Percentiles rank a stretch among this genome's conserved stretches.
Evolutionary conservation across 2,329 filamentous ascomycete species (phyloP).

Genomic region (Aspergillus persii): DNA sequence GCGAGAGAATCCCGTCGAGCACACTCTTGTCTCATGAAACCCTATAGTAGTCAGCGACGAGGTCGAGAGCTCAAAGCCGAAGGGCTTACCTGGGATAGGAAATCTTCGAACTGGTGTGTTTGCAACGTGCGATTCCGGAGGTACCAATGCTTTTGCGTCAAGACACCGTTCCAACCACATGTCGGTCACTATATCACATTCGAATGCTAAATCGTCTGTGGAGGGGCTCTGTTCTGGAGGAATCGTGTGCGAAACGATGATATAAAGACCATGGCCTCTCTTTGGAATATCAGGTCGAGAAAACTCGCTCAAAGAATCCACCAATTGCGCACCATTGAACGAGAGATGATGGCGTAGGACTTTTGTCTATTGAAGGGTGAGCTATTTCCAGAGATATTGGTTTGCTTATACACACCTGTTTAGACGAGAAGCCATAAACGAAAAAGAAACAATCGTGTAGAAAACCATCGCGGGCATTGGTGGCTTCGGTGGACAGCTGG

Average conservation of each 20-base stretch:
- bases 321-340: constrained; percentile 41
- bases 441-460: constrained; percentile 56
- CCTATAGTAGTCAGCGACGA: constrained; percentile 39
- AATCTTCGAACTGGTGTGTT: constrained; percentile 73
- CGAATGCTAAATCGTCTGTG: constrained; percentile 40
- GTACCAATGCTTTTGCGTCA: constrained; percentile 68
- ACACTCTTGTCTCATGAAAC: constrained; percentile 69
- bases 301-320: constrained; percentile 34
- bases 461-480: constrained; percentile 49
- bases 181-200: constrained; percentile 67
- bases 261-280: constrained; percentile 34
- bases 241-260: constrained; percentile 41
- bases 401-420: constrained; percentile 46
- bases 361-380: constrained; percentile 26
- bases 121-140: constrained; percentile 68
- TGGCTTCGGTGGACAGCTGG: constrained; percentile 14
- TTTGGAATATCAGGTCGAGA: constrained; percentile 34
- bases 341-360: constrained; percentile 42
- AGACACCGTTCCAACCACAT: constrained; percentile 93
- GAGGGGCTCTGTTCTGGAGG: constrained; percentile 34
- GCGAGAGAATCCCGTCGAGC: constrained; percentile 77
- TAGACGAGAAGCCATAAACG: constrained; percentile 58
- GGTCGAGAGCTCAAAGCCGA: not conserved
- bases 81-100: constrained; percentile 55
- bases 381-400: not conserved